These are phyloP conservation scores for Tolypocladium sp. DNA, from an alignment of 2,329 filamentous ascomycete species.

Conservation along the genomic window DNA sequence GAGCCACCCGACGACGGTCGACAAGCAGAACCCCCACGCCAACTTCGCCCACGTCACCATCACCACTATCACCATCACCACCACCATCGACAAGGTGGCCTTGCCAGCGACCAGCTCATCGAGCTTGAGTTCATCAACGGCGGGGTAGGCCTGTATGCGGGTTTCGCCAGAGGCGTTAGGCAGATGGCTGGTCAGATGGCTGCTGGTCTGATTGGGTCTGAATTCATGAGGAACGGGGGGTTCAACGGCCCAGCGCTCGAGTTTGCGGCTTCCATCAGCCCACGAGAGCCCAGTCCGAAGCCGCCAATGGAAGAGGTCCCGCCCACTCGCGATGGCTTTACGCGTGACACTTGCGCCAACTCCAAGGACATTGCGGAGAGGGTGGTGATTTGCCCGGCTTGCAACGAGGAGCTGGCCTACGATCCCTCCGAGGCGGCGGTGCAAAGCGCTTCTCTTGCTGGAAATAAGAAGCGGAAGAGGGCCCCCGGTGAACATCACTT, in stretches of 20 bases:
- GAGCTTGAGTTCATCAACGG: conserved; percentile 15
- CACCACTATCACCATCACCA: conserved; percentile 9
- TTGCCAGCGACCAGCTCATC: conserved; percentile 11
- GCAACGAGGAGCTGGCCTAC: conserved; percentile 72
- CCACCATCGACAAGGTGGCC: neutral
- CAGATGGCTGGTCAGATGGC: conserved; percentile 16
- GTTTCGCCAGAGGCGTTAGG: conserved; percentile 13
- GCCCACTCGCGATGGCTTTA: conserved; percentile 68
- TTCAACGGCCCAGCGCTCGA: conserved; percentile 10
- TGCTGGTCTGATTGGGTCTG: conserved; percentile 11
- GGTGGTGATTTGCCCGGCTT: conserved; percentile 75
- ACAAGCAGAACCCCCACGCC: conserved; percentile 1
- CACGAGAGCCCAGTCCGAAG: conserved; percentile 26
- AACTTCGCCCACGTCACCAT: conserved; percentile 2
- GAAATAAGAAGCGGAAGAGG: conserved; percentile 31
- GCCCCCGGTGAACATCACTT: conserved; percentile 68
- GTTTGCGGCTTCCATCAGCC: conserved; percentile 18
- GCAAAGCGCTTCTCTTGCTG: conserved; percentile 7
- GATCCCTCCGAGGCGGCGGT: conserved; percentile 40
- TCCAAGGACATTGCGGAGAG: conserved; percentile 48
- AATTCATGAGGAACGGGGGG: conserved; percentile 8
- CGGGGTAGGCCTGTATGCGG: conserved; percentile 7
- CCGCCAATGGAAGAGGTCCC: conserved; percentile 52
- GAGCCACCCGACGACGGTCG: conserved; percentile 31
- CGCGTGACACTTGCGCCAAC: conserved; percentile 49